Percentiles rank a stretch among this genome's conserved stretches.
Evolutionary conservation across 495 filamentous ascomycete genomes (phyloP).

Genomic region (Penicillium nucicola): DNA sequence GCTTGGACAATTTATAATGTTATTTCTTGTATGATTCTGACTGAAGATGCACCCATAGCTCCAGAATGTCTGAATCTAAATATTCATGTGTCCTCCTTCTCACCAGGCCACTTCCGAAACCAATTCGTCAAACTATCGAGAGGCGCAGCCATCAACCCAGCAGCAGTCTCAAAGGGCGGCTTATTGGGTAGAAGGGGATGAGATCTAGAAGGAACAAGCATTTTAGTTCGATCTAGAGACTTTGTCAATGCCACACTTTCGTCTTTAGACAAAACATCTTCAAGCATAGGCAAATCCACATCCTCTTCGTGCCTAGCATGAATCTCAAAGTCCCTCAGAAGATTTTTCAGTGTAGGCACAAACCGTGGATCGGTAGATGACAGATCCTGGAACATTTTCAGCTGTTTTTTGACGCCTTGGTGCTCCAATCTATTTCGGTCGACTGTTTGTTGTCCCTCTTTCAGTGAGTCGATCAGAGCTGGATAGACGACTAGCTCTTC

Average conservation of each 20-base stretch:
- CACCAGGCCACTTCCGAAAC: slow-evolving; percentile 29
- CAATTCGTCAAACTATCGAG: slow-evolving; percentile 25
- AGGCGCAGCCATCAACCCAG: slow-evolving; percentile 22
- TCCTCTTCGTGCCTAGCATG: slow-evolving; percentile 60
- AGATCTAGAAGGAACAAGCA: slow-evolving; percentile 54
- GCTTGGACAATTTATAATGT: no score
- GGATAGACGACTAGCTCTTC: slow-evolving; percentile 69
- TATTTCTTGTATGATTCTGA: no score
- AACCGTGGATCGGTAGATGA: slow-evolving; percentile 43
- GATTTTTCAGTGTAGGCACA: slow-evolving; percentile 42
- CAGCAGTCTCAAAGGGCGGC: slow-evolving; percentile 26
- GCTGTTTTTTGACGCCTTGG: slow-evolving; percentile 54
- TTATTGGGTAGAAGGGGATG: slow-evolving; percentile 41
- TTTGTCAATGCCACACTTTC: slow-evolving; percentile 44
- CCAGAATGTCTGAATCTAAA: no score
- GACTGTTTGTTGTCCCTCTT: slow-evolving; percentile 46
- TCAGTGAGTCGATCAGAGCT: slow-evolving; percentile 53
- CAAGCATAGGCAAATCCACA: slow-evolving; percentile 51
- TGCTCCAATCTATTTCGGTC: slow-evolving; percentile 57
- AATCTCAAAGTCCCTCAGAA: slow-evolving; percentile 44
- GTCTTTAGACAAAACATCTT: slow-evolving; percentile 37
- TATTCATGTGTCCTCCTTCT: neutral
- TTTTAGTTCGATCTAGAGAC: slow-evolving; percentile 54
- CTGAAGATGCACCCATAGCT: no score
- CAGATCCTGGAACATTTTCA: slow-evolving; percentile 57